Evolutionary conservation across 2,329 filamentous ascomycete species (phyloP).

Genomic region (Sporothrix sp.): DNA sequence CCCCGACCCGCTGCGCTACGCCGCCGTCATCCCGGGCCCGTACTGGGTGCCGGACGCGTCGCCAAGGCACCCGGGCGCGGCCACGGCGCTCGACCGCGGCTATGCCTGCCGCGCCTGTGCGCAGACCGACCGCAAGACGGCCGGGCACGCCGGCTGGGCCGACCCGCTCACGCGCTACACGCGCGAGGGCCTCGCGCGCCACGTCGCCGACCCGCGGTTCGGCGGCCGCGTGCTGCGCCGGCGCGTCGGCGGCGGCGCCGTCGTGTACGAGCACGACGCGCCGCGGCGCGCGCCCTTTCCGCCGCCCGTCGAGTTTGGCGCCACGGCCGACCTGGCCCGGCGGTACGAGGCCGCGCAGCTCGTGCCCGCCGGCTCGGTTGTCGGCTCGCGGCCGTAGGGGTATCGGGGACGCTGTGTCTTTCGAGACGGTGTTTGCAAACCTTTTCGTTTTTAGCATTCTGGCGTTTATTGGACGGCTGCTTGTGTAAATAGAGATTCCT

Average conservation of each 20-base stretch:
- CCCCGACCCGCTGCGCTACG: slow-evolving; percentile 15
- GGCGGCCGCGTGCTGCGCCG: slow-evolving; percentile 16
- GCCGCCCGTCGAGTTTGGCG: slow-evolving; percentile 14
- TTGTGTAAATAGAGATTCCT: no score
- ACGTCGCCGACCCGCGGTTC: slow-evolving; percentile 13
- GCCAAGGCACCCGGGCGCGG: neutral
- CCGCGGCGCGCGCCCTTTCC: slow-evolving; percentile 12
- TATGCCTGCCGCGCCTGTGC: slow-evolving; percentile 16
- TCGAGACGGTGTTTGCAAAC: neutral
- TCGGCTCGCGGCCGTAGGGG: neutral
- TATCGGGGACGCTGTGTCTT: neutral
- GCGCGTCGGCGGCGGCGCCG: neutral
- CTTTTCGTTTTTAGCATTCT: neutral
- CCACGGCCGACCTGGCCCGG: slow-evolving; percentile 15
- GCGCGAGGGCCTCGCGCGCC: slow-evolving; percentile 10
- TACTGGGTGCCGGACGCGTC: slow-evolving; percentile 8
- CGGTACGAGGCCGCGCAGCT: slow-evolving; percentile 9
- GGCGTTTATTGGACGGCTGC: neutral
- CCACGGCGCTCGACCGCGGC: slow-evolving; percentile 10
- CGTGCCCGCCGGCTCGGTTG: slow-evolving; percentile 6
- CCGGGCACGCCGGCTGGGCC: slow-evolving; percentile 15
- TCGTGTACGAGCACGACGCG: slow-evolving; percentile 14
- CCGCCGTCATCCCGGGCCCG: slow-evolving; percentile 16
- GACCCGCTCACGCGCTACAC: slow-evolving; percentile 17
- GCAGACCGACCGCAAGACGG: slow-evolving; percentile 11